phyloP scores from a whole-genome alignment of 768 basidiomycete genomes.

The Rhodotorula kratochvilovae region DNA sequence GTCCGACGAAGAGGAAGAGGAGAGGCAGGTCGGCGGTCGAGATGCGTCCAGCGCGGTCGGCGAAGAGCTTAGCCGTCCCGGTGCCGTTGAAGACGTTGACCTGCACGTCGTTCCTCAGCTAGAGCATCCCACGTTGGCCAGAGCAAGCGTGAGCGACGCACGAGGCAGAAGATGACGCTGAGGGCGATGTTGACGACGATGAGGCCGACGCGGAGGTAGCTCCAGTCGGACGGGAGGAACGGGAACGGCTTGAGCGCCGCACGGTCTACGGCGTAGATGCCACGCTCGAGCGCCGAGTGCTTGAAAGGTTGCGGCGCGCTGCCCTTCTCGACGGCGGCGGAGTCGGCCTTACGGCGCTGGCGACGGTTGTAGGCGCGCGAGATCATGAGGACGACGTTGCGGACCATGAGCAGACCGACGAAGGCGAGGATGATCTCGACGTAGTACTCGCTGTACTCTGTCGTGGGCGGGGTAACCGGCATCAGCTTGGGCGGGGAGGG shows the following conservation, averaged over 20 bases:
- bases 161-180: conserved; percentile 23
- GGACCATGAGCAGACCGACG: conserved; percentile 20
- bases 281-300: not conserved
- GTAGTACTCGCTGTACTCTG: conserved; percentile 28
- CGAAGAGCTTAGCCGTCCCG: conserved; percentile 5
- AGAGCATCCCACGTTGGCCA: not conserved
- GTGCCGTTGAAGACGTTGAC: not conserved
- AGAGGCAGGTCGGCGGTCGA: conserved; percentile 27
- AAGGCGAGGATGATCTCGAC: conserved; percentile 10
- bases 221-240: conserved; percentile 11
- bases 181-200: conserved; percentile 15
- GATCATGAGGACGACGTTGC: conserved; percentile 14
- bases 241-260: not conserved
- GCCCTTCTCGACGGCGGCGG: not conserved
- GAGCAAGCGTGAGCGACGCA: not conserved
- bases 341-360: not conserved
- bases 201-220: conserved; percentile 6
- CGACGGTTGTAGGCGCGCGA: conserved; percentile 3
- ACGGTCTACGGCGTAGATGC: conserved; percentile 5
- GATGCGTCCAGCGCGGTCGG: conserved; percentile 28
- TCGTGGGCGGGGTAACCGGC: no score
- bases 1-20: conserved; percentile 19
- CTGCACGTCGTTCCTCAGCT: not conserved
- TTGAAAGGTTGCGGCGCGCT: not conserved
- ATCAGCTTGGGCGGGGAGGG: not conserved